Percentiles rank a stretch among this genome's conserved stretches.
Conservation (phyloP, 192 early-diverging fungal species). For the Neocallimastix lanati region DNA sequence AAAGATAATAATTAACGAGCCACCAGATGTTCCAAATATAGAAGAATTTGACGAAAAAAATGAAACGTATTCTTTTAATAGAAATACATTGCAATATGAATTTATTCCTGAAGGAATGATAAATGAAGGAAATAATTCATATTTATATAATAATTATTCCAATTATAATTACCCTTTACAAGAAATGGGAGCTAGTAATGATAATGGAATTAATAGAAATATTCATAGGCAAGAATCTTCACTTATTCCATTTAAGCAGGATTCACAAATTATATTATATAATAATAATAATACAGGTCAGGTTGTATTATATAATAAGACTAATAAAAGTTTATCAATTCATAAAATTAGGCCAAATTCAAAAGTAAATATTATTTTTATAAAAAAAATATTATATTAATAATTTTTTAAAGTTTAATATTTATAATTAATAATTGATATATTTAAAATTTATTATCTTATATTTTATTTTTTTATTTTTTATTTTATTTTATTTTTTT, state of each 20-base stretch:
- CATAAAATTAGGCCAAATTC: neutral
- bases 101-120: neutral
- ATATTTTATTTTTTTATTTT: too few relatives aligned
- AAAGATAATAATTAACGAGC: neutral
- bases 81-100: neutral
- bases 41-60: neutral
- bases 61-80: neutral
- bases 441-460: too few relatives aligned
- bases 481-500: too few relatives aligned
- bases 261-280: neutral
- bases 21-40: neutral
- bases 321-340: neutral
- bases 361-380: neutral
- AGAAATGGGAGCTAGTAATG: too few relatives aligned
- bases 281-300: neutral
- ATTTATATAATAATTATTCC: neutral
- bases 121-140: neutral
- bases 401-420: too few relatives aligned
- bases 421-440: too few relatives aligned
- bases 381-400: too few relatives aligned
- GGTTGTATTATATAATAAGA: neutral
- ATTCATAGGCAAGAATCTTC: neutral
- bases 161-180: neutral
- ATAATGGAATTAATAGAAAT: too few relatives aligned
- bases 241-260: neutral